Base-by-base conservation (phyloP, 129 eudicot species). In the Rutidosis leptorrhynchoides region DNA sequence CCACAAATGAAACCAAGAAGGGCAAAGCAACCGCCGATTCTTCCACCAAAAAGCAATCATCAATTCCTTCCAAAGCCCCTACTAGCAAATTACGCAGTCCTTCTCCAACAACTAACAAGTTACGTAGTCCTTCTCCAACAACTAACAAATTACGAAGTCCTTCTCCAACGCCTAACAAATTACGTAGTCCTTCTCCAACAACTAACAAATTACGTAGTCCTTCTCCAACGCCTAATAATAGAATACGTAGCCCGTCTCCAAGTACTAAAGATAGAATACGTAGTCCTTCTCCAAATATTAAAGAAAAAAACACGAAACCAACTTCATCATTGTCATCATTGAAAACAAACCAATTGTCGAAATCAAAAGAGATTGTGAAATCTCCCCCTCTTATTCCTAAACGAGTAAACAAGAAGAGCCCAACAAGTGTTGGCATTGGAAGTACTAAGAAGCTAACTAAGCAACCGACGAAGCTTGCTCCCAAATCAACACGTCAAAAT, bases 1-100 rank as follows among this genome's bases (percentile, higher is more conserved):
- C 73, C 70, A 78, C 80, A 70, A 79, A 67, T 57, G 88, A 15
- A 71, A 81, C 64, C n/a, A 56, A 59, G 67, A 69, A 25, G 65
- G 17, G 26, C n/a, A 19, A 62, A 73, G 45, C 73, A 23, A 56
- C 24, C 65, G 19, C 65, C 1, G 33, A 20, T 37, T 69, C 86
- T n/a, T 55, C 25, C 14, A 51, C 25, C 63, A 75, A 59, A 12
- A 71, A 79, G 61, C 74, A 58, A 57, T 30, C 21, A 32, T 19
- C 64, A 5, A 35, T 54, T 1, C 64, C 64, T 1, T 46, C 73
- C 24, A 19, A 64, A 37, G 64, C 17, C 20, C 54, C 55, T 35
- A 20, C 54, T 2, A 20, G 2, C 5, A 40, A 54, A 17, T 10
- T 62, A 20, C 65, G 64, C 15, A 73, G 66, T 8, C 70, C 70